Conservation (phyloP, 768 basidiomycete species). For the Mrakia blollopis region DNA sequence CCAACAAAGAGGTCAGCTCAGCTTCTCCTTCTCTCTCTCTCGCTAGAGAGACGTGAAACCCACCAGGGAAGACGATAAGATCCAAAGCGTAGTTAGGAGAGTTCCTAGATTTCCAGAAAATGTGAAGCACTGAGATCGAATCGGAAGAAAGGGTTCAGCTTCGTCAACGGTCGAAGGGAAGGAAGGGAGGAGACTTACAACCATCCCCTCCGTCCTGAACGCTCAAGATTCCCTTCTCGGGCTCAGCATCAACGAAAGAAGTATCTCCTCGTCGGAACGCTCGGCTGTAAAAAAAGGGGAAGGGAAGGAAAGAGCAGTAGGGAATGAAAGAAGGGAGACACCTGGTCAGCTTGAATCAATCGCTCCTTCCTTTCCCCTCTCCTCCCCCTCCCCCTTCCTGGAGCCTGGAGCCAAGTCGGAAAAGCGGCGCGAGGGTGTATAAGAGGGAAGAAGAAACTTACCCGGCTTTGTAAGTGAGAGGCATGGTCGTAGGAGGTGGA, state of each 20-base stretch:
- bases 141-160: neutral
- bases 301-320: neutral
- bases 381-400: neutral
- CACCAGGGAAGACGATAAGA: conserved; percentile 28
- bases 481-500: neutral
- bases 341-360: neutral
- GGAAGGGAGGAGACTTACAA: conserved; percentile 7
- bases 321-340: neutral
- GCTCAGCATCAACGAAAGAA: conserved; percentile 23
- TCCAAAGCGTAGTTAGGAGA: conserved; percentile 10
- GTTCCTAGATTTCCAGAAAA: conserved; percentile 21
- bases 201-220: conserved; percentile 25
- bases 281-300: neutral
- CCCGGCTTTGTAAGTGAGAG: conserved; percentile 20
- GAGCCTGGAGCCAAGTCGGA: neutral
- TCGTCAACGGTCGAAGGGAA: neutral
- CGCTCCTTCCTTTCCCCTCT: neutral
- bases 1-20: neutral
- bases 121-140: conserved; percentile 26
- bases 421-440: neutral
- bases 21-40: neutral
- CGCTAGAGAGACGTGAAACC: neutral
- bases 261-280: conserved; percentile 15
- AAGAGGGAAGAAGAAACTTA: neutral
- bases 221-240: conserved; percentile 26